phyloP scores from a whole-genome alignment of 2,329 filamentous ascomycete genomes.

The Lecanicillium sp. region DNA sequence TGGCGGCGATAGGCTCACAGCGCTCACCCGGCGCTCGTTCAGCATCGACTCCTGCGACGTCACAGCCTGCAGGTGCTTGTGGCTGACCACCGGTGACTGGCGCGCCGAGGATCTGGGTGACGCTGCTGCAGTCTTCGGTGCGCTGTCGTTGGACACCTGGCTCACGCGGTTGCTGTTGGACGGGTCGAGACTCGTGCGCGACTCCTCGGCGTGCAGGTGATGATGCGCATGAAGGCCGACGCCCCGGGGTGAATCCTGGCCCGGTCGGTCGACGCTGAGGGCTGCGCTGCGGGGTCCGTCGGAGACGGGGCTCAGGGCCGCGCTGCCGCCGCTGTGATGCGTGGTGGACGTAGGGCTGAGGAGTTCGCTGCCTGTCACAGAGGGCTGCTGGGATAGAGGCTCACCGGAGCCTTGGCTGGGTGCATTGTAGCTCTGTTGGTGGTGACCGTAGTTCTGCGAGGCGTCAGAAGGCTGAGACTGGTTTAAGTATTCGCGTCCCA shows the following conservation, averaged over 20 bases:
- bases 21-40: background rate
- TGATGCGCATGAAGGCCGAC: background rate
- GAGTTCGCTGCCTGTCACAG: background rate
- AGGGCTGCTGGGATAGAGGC: background rate
- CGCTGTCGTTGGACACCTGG: slow-evolving; percentile 10
- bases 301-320: background rate
- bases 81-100: background rate
- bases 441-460: background rate
- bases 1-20: background rate
- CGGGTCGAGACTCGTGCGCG: background rate
- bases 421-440: background rate
- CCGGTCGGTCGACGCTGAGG: background rate
- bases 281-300: background rate
- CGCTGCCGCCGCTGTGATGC: slow-evolving; percentile 1
- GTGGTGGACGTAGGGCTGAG: background rate
- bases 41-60: background rate
- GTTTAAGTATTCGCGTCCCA: too few species aligned
- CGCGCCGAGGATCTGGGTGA: slow-evolving; percentile 3
- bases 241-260: background rate
- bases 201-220: background rate
- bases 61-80: slow-evolving; percentile 1
- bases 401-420: too few species aligned
- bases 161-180: slow-evolving; percentile 6
- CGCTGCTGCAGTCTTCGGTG: background rate
- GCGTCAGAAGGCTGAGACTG: background rate